Evolutionary conservation across 2,329 filamentous ascomycete genomes (phyloP).

Genomic region (Fusarium sp.): DNA sequence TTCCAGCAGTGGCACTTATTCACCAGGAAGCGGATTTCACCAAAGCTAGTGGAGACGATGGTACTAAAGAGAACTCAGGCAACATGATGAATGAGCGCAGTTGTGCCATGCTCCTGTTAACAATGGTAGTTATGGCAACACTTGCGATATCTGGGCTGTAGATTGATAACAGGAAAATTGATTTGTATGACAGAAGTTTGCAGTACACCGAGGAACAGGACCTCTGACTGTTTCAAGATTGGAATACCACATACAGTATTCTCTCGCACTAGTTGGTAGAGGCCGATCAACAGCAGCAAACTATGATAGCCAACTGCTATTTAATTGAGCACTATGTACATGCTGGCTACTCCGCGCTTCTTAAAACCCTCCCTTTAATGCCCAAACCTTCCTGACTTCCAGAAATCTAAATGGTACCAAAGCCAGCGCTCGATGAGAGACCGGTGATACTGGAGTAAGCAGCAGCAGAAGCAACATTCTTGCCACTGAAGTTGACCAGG

Average conservation of each 20-base stretch:
- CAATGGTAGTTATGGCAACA: not conserved
- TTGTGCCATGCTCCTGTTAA: not conserved
- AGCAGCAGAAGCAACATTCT: slow-evolving; percentile 60
- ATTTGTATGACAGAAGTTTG: not conserved
- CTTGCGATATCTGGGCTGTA: not conserved
- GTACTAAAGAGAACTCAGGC: not conserved
- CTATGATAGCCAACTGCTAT: no score
- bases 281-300: not conserved
- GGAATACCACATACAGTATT: not conserved
- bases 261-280: not conserved
- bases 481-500: slow-evolving; percentile 60
- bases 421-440: slow-evolving; percentile 55
- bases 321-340: not conserved
- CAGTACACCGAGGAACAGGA: rapidly evolving
- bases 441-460: slow-evolving; percentile 49
- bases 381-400: not conserved
- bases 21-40: not conserved
- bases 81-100: not conserved
- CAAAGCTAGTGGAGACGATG: not conserved
- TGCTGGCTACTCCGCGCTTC: rapidly evolving
- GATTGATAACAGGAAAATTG: no score
- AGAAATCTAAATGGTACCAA: slow-evolving; percentile 52
- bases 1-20: slow-evolving; percentile 13
- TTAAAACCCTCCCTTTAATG: rapidly evolving
- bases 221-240: not conserved